Evolutionary conservation across 2,329 filamentous ascomycete species (phyloP).

Genomic region (Periconia sp.): DNA sequence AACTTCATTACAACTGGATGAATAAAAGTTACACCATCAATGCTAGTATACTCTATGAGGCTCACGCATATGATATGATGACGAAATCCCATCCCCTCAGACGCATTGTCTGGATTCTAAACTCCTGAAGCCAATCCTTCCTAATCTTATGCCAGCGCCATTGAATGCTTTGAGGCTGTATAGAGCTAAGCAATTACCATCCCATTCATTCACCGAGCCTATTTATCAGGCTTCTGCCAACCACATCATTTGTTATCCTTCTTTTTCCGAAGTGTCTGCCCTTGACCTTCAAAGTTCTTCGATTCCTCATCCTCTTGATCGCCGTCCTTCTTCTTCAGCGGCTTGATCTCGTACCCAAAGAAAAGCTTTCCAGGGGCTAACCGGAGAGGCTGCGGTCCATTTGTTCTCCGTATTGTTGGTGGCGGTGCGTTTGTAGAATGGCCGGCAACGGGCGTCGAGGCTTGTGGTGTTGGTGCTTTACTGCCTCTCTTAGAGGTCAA

Average conservation of each 20-base stretch:
- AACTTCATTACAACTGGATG: too few relatives aligned
- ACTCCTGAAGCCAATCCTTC: constrained; percentile 25
- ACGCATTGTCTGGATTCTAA: too few relatives aligned
- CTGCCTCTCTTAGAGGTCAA: constrained; percentile 82
- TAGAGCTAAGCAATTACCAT: neutral
- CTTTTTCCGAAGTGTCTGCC: constrained; percentile 82
- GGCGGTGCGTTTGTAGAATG: constrained; percentile 51
- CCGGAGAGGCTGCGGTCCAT: constrained; percentile 85
- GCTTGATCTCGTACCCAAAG: constrained; percentile 93
- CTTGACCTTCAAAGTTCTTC: constrained; percentile 78
- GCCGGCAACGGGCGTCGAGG: constrained; percentile 67
- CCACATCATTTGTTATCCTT: constrained; percentile 58
- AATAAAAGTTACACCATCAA: too few relatives aligned
- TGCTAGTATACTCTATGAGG: too few relatives aligned
- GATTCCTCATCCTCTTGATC: constrained; percentile 67
- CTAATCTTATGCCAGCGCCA: constrained; percentile 26
- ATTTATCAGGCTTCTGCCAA: neutral
- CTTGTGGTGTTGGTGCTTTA: constrained; percentile 71
- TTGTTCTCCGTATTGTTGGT: constrained; percentile 59
- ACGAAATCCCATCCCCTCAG: constrained; percentile 9
- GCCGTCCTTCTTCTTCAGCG: constrained; percentile 78
- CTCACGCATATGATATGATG: too few relatives aligned
- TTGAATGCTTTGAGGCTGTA: constrained; percentile 25
- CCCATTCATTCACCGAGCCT: neutral
- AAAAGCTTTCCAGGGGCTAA: constrained; percentile 90